Evolutionary conservation across 1,284 basidiomycete species (phyloP), one percentile per base, ranked within the genome.

Genomic region (Macrocybe sp.): DNA sequence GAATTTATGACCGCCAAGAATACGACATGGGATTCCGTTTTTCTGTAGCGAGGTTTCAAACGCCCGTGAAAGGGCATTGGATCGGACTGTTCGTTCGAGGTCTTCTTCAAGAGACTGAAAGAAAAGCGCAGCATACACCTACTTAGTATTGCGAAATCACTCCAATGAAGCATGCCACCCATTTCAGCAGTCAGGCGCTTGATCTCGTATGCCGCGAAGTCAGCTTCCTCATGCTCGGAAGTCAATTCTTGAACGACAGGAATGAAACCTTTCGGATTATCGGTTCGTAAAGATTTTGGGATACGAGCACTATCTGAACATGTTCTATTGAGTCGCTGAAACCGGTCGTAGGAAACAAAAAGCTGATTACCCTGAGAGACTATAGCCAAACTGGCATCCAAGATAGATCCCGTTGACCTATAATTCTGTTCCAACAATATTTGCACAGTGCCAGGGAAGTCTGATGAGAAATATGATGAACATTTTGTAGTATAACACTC

Each of bases 371-470:
- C 92, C 78, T 95, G 86, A 0, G 84, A 73, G 9, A 97, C 83
- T 44, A 97, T 84, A 0, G 88, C 85, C 22, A 91, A 65, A 34
- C 89, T 88, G 0, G 85, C 77, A 3, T 78, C 74, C 3, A 97
- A 67, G 49, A 97, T 95, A 0, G 84, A 72, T 0, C 76, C 83
- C 0, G 92, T 93, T 0, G 89, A 92, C 3, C 93, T 82, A 63
- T 94, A 97, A 62, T 93, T 96, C 60, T 93, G 78, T 61, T 96
- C 92, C 1, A 96, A 70, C 29, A 86, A 76, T 35, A 95, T 83
- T 52, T 89, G 83, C 48, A 75, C 56, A 0, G 84, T 84, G 0
- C 70, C 64, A 0, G 74, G 64, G 59, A 92, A 92, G 56, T 88
- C 88, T 89, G 49, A 7, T 8, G 31, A 45, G 4, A 4, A 22